Evolutionary conservation across 2,329 filamentous ascomycete genomes (phyloP).

Genomic region (Fusarium begoniae): DNA sequence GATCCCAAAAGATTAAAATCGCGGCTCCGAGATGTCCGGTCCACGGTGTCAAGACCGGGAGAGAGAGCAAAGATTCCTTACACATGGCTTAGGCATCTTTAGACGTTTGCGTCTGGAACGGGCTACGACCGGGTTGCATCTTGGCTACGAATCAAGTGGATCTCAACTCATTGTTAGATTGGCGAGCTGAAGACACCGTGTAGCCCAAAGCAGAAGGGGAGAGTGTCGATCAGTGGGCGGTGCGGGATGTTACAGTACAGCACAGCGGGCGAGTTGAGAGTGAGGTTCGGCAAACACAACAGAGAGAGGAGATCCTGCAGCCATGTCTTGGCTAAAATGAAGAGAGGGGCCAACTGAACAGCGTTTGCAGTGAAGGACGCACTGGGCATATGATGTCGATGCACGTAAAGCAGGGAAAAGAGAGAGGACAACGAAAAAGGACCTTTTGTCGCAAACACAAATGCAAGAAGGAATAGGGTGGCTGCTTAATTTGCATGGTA

Average conservation of each 20-base stretch:
- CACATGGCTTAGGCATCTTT: not conserved
- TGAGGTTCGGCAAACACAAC: not conserved
- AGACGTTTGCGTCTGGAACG: not conserved
- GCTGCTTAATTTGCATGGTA: not conserved
- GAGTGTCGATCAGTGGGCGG: constrained; percentile 12
- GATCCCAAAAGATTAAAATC: not conserved
- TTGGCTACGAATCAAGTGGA: constrained; percentile 1
- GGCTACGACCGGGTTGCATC: not conserved
- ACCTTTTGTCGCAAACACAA: not conserved
- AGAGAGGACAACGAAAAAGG: not conserved
- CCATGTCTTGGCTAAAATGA: not conserved
- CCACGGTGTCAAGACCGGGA: not conserved
- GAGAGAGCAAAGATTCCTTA: not conserved
- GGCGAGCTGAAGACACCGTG: constrained; percentile 24
- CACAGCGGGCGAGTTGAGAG: not conserved
- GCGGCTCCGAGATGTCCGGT: constrained; percentile 1
- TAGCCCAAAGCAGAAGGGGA: not conserved
- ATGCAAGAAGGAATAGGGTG: not conserved
- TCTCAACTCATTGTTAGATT: constrained; percentile 10
- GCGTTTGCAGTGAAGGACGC: not conserved
- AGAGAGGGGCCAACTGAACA: not conserved
- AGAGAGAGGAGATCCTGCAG: constrained; percentile 25
- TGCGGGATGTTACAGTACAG: not conserved
- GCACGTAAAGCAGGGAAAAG: not conserved
- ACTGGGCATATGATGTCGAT: not conserved